Evolutionary conservation across 2,329 filamentous ascomycete genomes (phyloP), one percentile per base, ranked within the genome.

Genomic region (Arthrobotrys musiformis): DNA sequence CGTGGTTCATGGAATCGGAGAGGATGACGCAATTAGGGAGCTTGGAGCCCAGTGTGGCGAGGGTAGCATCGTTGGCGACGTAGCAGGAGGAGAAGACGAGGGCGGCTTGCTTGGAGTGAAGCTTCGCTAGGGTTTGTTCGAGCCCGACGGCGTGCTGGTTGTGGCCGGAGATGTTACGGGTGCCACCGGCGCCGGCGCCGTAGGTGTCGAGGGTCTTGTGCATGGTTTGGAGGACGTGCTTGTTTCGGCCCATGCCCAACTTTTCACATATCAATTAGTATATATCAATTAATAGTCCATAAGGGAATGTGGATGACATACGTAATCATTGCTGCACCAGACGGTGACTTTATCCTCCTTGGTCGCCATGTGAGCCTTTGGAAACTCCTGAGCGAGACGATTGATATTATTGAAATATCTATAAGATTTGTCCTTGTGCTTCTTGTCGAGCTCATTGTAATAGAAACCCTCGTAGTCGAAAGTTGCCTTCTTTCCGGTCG

Each of bases 361-460:
- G 73, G 88, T 90, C 15, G 92, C 88, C 88, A 96, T 97, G 84
- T 99, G 95, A 52, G 95, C 95, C 79, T 92, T 92, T 30, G 95
- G 95, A 79, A 99, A 99, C 79, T 98, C 93, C 85, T 95, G 93
- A 80, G 95, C 95, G 78, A 99, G 88, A 37, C 95, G 93, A 83
- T 99, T 99, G 89, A 99, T 99, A 87, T 99, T 99, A 88, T 99
- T 99, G 87, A 99, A 99, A 87, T 98, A 98, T 82, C 95, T 93
- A 86, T 99, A 99, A 63, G 94, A 97, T 86, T 97, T 98, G 88
- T 99, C 95, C 88, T 97, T 94, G 88, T 97, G 95, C 87, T 99
- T 99, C 89, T 97, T 98, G 81, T 97, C 93, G 80, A 99, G 85
- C 84, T 99, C 94, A 78, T 86, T 86, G 79, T 90, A 86, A 85